These are phyloP conservation scores for Aspergillus neoniger DNA, from an alignment of 2,329 filamentous ascomycete species.

Conservation along the genomic window DNA sequence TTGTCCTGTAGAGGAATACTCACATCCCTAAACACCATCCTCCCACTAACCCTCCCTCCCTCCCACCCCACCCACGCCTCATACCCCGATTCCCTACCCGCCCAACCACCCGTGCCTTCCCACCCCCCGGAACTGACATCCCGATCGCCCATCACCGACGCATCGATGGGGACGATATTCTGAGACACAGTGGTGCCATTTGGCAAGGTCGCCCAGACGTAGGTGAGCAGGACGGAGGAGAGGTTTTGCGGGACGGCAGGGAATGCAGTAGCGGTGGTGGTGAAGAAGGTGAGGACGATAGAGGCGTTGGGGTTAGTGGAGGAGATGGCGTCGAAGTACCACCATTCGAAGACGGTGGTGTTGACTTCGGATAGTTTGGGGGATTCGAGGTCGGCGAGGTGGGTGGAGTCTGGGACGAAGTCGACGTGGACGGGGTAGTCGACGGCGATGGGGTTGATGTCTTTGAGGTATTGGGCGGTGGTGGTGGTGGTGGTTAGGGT, in stretches of 20 bases:
- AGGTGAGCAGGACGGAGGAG: slow-evolving; percentile 25
- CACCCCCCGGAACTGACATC: neutral
- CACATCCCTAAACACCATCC: slow-evolving; percentile 15
- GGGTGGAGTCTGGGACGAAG: neutral
- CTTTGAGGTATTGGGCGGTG: slow-evolving; percentile 11
- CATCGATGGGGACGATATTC: neutral
- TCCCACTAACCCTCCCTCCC: slow-evolving; percentile 4
- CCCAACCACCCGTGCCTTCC: slow-evolving; percentile 4
- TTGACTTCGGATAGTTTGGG: slow-evolving; percentile 33
- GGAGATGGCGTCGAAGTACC: slow-evolving; percentile 45
- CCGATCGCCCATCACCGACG: neutral
- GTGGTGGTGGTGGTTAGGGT: neutral
- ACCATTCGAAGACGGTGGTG: slow-evolving; percentile 40
- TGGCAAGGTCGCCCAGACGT: slow-evolving; percentile 30
- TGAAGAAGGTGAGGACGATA: slow-evolving; percentile 38
- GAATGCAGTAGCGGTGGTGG: slow-evolving; percentile 35
- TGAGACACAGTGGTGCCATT: slow-evolving; percentile 17
- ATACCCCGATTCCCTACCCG: neutral
- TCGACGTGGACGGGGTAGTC: slow-evolving; percentile 1
- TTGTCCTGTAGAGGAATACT: neutral
- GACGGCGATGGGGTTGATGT: slow-evolving; percentile 1
- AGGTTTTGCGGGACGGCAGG: slow-evolving; percentile 31
- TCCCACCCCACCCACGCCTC: slow-evolving; percentile 13
- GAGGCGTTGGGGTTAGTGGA: slow-evolving; percentile 26
- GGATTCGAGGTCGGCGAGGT: slow-evolving; percentile 24